Conservation (phyloP, 2,329 filamentous ascomycete species). For the Parastagonospora avenae region DNA sequence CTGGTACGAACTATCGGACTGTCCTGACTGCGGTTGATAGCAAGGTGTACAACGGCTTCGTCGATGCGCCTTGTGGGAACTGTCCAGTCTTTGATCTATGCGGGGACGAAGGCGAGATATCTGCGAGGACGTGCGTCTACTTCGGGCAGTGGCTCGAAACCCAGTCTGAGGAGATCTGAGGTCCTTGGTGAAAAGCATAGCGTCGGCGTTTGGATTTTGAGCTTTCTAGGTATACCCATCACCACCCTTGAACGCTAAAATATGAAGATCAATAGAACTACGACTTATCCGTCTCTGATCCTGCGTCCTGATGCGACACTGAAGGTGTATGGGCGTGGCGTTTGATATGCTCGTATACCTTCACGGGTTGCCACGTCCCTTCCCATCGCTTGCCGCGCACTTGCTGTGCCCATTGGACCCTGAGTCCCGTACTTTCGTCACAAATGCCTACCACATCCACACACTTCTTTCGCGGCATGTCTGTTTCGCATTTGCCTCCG, state of each 20-base stretch:
- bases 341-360: too few species aligned
- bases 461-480: too few species aligned
- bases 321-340: too few species aligned
- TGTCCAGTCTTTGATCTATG: conserved; percentile 95
- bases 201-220: conserved; percentile 27
- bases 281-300: background rate
- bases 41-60: conserved; percentile 73
- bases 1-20: conserved; percentile 57
- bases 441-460: too few species aligned
- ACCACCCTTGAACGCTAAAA: too few species aligned
- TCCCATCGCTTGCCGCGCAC: too few species aligned
- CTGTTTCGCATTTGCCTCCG: too few species aligned
- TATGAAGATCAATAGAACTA: conserved; percentile 9
- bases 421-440: too few species aligned
- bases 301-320: background rate
- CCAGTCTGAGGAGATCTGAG: conserved; percentile 32
- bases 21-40: conserved; percentile 48
- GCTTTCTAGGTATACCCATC: conserved; percentile 12
- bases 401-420: too few species aligned
- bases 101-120: conserved; percentile 87
- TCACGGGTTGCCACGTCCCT: too few species aligned
- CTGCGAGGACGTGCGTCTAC: conserved; percentile 87
- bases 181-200: conserved; percentile 22
- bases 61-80: conserved; percentile 85
- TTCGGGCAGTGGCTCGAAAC: conserved; percentile 78